Base-by-base conservation (phyloP, 2,329 filamentous ascomycete species). In the Colletotrichum sidae region DNA sequence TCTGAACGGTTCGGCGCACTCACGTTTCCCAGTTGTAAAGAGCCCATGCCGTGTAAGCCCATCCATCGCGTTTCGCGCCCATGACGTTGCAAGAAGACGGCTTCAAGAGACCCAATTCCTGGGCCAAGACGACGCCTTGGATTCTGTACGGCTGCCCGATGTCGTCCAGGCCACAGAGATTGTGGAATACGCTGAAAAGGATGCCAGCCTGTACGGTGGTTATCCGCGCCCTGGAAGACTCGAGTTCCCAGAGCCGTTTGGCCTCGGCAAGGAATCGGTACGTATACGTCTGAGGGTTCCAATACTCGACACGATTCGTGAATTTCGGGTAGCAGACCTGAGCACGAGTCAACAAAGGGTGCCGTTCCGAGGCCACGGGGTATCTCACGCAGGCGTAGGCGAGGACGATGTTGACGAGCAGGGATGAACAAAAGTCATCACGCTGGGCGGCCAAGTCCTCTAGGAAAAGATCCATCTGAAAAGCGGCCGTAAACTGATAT, bases 221-320 rank as follows among this genome's bases (percentile, higher is more conserved):
- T 13, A 81, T 67, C 5, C 68, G 10, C 64, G 64, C 42, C 70
- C 61, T 52, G 13, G 7, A 6, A 10, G 11, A 39, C n/a, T 80
- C 76, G 0, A 78, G 52, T 15, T 80, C 77, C 75, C 78, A 78
- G 2, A 81, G 63, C 1, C 78, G 74, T 38, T 75, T 77, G 0
- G 78, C 77, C 67, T 81, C 79, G 0, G 77, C 75, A 6, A 76
- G 55, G 39, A 81, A 80, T 2, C 73, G 72, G 35, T 79, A 80
- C 0, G 65, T 46, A 1, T 78, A 67, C 2, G 69, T 79, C 0
- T 72, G 37, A 0, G 77, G 76, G 12, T 74, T 75, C 77, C 78
- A 80, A 49, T 75, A 78, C 38, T 78, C 70, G 4, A 73, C 72
- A 0, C 78, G 75, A 4, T 74, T 66, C 1, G 68, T 52, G 17